Conservation (phyloP, 148 eudicot species). For the Rhododendron ferrugineum region DNA sequence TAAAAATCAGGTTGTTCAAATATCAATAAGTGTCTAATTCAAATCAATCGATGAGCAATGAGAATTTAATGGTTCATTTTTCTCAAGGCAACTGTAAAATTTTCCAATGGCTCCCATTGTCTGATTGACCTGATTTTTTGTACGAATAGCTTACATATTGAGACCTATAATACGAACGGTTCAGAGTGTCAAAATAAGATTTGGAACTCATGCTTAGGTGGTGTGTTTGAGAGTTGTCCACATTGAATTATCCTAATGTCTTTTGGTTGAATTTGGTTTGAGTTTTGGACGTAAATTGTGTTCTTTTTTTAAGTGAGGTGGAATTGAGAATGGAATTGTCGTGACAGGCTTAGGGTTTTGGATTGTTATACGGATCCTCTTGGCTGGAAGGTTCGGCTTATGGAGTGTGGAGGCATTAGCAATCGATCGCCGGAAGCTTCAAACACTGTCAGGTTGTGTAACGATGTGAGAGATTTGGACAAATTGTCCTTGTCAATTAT, state of each 20-base stretch:
- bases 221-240: not conserved
- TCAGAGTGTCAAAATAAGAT: no score
- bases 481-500: slow-evolving; percentile 38
- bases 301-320: not conserved
- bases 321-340: not conserved
- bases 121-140: no score
- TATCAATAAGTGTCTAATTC: no score
- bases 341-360: slow-evolving; percentile 57
- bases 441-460: slow-evolving; percentile 29
- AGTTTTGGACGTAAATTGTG: not conserved
- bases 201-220: not conserved
- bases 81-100: no score
- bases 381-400: slow-evolving; percentile 71
- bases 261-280: not conserved
- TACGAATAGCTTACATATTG: no score
- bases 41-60: no score
- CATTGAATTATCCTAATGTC: not conserved
- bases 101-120: no score
- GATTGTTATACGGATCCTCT: slow-evolving; percentile 85
- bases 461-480: slow-evolving; percentile 54
- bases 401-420: slow-evolving; percentile 39
- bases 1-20: no score
- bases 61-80: no score
- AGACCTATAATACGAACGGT: not conserved
- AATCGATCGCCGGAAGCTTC: slow-evolving; percentile 26